Evolutionary conservation across 2,329 filamentous ascomycete genomes (phyloP).

Genomic region (Hymenoscyphus repandus): DNA sequence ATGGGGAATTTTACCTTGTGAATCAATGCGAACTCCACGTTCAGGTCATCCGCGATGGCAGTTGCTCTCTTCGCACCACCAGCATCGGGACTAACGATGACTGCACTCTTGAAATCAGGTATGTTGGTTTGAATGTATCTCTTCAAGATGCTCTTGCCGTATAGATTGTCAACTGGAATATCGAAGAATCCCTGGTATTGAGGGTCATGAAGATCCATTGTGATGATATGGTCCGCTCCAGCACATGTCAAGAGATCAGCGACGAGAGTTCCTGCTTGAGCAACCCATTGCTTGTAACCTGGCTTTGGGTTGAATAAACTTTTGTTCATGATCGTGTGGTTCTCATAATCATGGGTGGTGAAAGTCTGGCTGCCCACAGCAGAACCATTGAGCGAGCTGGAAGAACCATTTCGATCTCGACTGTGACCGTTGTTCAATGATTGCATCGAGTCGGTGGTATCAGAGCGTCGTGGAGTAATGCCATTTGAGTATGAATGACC

Average conservation of each 20-base stretch:
- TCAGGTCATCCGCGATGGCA: constrained; percentile 85
- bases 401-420: constrained; percentile 21
- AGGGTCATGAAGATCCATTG: constrained; percentile 93
- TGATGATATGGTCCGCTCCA: constrained; percentile 94
- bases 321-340: constrained; percentile 46
- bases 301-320: constrained; percentile 74
- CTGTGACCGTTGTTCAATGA: constrained; percentile 22
- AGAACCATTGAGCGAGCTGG: constrained; percentile 15
- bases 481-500: constrained; percentile 34
- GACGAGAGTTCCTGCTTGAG: constrained; percentile 90
- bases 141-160: constrained; percentile 71
- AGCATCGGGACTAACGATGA: constrained; percentile 93
- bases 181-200: constrained; percentile 99
- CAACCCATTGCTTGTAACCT: constrained; percentile 98
- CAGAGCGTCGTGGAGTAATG: constrained; percentile 30
- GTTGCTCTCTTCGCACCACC: constrained; percentile 95
- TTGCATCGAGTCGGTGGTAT: constrained; percentile 38
- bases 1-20: constrained; percentile 68
- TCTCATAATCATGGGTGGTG: constrained; percentile 62
- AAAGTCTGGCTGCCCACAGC: constrained; percentile 31
- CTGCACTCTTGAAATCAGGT: constrained; percentile 70
- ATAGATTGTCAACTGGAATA: constrained; percentile 96
- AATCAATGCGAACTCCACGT: constrained; percentile 94
- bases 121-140: constrained; percentile 76
- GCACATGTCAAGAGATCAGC: constrained; percentile 93